These are phyloP conservation scores for Phaffia tasmanica DNA, from an alignment of 768 basidiomycete genomes.

Conservation along the genomic window DNA sequence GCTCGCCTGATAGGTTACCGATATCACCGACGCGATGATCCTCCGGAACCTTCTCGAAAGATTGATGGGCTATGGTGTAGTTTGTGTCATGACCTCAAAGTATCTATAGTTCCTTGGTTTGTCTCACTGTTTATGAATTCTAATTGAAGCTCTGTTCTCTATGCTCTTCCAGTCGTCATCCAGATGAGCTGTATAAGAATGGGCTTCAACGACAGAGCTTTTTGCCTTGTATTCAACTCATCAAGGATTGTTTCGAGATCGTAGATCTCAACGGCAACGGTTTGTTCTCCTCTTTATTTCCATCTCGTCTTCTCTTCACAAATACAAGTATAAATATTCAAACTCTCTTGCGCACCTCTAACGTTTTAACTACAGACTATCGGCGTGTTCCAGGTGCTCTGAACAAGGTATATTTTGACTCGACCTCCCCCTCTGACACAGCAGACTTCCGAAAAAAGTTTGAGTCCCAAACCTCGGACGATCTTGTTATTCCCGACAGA, in stretches of 20 bases:
- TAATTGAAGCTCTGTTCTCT: background rate
- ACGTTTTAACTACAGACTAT: conserved; percentile 53
- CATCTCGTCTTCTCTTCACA: background rate
- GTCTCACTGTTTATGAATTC: background rate
- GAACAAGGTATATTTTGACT: conserved; percentile 87
- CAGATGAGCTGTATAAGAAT: conserved; percentile 95
- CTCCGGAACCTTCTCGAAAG: conserved; percentile 75
- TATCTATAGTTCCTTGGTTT: conserved; percentile 40
- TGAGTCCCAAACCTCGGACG: conserved; percentile 47
- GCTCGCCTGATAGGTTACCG: conserved; percentile 56
- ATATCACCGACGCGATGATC: conserved; percentile 98
- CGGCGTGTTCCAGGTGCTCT: conserved; percentile 82
- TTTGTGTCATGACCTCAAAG: conserved; percentile 97
- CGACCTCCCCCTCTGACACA: conserved; percentile 54
- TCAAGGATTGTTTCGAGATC: conserved; percentile 75
- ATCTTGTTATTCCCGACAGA: conserved; percentile 48
- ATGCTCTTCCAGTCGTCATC: conserved; percentile 64
- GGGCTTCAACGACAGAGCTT: conserved; percentile 94
- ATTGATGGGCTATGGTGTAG: conserved; percentile 76
- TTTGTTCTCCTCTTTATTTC: background rate
- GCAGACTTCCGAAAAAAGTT: conserved; percentile 77
- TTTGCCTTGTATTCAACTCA: conserved; percentile 82
- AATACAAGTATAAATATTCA: background rate
- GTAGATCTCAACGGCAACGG: conserved; percentile 60
- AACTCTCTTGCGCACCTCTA: background rate